These are phyloP conservation scores for Kodamaea hsintzibuensis DNA, from an alignment of 805 yeast genomes.

Conservation along the genomic window DNA sequence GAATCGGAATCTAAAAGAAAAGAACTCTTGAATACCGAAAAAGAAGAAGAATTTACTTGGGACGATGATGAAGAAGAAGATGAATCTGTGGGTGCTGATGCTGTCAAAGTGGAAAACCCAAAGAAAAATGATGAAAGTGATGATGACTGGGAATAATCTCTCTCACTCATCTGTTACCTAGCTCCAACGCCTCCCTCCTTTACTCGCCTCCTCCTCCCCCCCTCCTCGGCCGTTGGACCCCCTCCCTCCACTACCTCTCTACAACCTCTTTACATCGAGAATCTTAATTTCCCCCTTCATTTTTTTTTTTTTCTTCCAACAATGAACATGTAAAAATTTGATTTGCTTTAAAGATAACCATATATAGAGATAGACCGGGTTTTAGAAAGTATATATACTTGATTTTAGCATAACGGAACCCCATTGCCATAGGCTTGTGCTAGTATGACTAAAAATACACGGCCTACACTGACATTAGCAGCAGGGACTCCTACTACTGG, in stretches of 20 bases:
- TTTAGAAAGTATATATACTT: neutral
- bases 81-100: neutral
- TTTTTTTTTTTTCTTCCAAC: neutral
- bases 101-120: constrained; percentile 6
- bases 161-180: too few relatives aligned
- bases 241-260: neutral
- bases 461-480: neutral
- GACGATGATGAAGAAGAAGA: constrained; percentile 50
- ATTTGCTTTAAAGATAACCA: neutral
- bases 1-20: constrained; percentile 68
- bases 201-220: too few relatives aligned
- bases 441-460: neutral
- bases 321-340: constrained; percentile 1
- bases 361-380: neutral
- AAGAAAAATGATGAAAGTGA: constrained; percentile 32
- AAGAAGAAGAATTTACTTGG: constrained; percentile 55
- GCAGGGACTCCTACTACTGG: neutral
- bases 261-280: neutral
- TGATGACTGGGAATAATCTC: constrained; percentile 59
- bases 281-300: constrained; percentile 3
- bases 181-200: too few relatives aligned
- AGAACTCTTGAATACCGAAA: constrained; percentile 50
- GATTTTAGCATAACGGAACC: neutral
- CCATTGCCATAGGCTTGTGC: neutral
- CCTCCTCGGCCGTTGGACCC: neutral